phyloP scores from a whole-genome alignment of 768 basidiomycete genomes.

The Suillus tomentosus region DNA sequence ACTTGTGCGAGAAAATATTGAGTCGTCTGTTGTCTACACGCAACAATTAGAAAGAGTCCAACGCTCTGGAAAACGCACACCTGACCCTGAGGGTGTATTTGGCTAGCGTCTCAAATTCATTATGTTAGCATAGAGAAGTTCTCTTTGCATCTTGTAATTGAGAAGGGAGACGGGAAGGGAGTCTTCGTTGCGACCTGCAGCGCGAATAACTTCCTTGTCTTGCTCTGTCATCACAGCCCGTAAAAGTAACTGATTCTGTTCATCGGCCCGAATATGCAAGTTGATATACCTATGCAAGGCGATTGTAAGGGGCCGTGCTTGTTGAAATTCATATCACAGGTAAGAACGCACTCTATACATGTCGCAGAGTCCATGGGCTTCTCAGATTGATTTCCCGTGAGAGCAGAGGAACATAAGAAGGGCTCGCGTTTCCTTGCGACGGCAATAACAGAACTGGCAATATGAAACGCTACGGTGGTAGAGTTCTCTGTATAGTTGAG shows the following conservation, averaged over 20 bases:
- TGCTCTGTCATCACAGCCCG: conserved; percentile 20
- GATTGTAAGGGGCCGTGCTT: not conserved
- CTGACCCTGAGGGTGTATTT: not conserved
- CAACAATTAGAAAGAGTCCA: not conserved
- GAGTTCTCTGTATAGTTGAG: conserved; percentile 22
- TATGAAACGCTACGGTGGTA: conserved; percentile 13
- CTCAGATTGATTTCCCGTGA: conserved; percentile 4
- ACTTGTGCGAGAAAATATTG: not conserved
- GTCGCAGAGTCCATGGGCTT: conserved; percentile 19
- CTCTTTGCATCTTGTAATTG: conserved; percentile 20
- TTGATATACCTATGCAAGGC: conserved; percentile 15
- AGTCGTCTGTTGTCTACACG: not conserved
- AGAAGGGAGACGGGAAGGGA: conserved; percentile 11
- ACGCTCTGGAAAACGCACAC: not conserved
- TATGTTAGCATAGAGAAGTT: conserved; percentile 12
- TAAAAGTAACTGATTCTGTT: conserved; percentile 19
- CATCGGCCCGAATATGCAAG: conserved; percentile 19
- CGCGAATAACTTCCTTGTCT: conserved; percentile 19
- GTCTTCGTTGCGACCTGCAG: not conserved
- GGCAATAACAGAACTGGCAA: conserved; percentile 6
- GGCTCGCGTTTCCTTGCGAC: conserved; percentile 14
- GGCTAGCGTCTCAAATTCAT: not conserved
- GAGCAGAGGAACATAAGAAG: conserved; percentile 14
- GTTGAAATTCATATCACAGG: not conserved
- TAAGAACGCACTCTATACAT: conserved; percentile 13